A percentile compares a stretch with the other conserved stretches of the same genome.
Evolutionary conservation across 1,284 basidiomycete genomes (phyloP).

Genomic region (Ceratobasidium theobromae): DNA sequence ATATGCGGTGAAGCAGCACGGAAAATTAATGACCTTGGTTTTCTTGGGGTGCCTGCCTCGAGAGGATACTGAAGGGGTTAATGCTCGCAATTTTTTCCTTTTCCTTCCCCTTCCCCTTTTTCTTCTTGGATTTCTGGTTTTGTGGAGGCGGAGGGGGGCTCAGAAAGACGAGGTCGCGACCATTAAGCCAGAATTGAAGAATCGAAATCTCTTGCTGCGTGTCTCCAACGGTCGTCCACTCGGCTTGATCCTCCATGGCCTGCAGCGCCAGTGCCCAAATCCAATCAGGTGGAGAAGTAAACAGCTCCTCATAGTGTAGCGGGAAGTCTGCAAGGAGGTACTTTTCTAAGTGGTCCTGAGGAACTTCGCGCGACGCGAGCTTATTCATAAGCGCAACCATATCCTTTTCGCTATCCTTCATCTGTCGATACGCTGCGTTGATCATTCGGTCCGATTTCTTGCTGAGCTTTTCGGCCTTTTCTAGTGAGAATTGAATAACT

Average conservation of each 20-base stretch:
- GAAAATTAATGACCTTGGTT: too few species aligned
- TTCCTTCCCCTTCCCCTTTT: background rate
- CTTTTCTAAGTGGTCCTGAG: constrained; percentile 46
- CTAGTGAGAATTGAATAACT: constrained; percentile 59
- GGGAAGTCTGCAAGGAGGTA: constrained; percentile 50
- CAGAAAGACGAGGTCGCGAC: constrained; percentile 25
- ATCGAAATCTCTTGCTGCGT: background rate
- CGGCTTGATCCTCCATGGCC: background rate
- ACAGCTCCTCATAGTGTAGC: constrained; percentile 48
- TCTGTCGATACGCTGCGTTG: constrained; percentile 43
- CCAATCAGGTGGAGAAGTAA: constrained; percentile 48
- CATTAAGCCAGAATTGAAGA: constrained; percentile 14
- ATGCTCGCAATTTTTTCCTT: background rate
- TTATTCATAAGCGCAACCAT: constrained; percentile 51
- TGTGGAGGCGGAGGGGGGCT: background rate
- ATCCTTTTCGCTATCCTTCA: constrained; percentile 52
- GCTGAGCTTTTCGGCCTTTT: constrained; percentile 41
- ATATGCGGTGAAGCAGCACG: too few species aligned
- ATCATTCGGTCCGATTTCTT: constrained; percentile 45
- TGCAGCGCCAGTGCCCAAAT: constrained; percentile 39
- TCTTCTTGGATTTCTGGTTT: too few species aligned
- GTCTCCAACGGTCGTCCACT: background rate
- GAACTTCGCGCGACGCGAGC: constrained; percentile 46
- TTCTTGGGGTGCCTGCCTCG: background rate
- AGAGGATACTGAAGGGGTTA: background rate